Evolutionary conservation across 192 early-diverging fungal species (phyloP).

Genomic region (Geranomyces michiganensis): DNA sequence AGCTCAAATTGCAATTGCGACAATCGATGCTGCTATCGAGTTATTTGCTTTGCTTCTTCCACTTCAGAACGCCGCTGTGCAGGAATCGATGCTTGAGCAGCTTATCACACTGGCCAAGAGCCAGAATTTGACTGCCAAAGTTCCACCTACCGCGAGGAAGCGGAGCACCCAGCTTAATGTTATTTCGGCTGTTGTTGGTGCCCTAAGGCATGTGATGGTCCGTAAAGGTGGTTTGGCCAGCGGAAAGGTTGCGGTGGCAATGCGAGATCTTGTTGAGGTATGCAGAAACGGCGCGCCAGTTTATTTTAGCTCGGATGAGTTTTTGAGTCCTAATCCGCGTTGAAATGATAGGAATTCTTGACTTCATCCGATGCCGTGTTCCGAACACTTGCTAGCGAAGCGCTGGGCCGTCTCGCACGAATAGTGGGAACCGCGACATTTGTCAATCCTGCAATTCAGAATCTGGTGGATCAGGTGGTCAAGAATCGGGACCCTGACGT

Average conservation of each 20-base stretch:
- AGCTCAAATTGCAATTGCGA: slow-evolving; percentile 41
- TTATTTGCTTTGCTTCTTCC: slow-evolving; percentile 79
- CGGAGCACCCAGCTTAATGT: slow-evolving; percentile 80
- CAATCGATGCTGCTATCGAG: slow-evolving; percentile 80
- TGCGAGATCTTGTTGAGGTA: slow-evolving; percentile 52
- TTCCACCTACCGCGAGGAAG: slow-evolving; percentile 66
- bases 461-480: slow-evolving; percentile 84
- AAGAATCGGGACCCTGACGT: slow-evolving; percentile 91
- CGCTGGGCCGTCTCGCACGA: slow-evolving; percentile 77
- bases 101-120: slow-evolving; percentile 67
- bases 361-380: slow-evolving; percentile 69
- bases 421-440: slow-evolving; percentile 64
- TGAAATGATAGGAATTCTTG: slow-evolving; percentile 60
- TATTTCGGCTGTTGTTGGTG: slow-evolving; percentile 70
- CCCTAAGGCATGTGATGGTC: slow-evolving; percentile 65
- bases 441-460: slow-evolving; percentile 73
- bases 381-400: slow-evolving; percentile 77
- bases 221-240: slow-evolving; percentile 52
- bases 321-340: neutral
- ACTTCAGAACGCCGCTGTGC: slow-evolving; percentile 64
- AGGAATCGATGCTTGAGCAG: slow-evolving; percentile 77
- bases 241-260: slow-evolving; percentile 36
- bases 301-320: too few relatives aligned
- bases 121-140: slow-evolving; percentile 47
- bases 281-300: slow-evolving; percentile 18